A percentile compares a stretch with the other conserved stretches of the same genome.
Conservation (phyloP, 2,329 filamentous ascomycete species). For the Colletotrichum tamarilloi region DNA sequence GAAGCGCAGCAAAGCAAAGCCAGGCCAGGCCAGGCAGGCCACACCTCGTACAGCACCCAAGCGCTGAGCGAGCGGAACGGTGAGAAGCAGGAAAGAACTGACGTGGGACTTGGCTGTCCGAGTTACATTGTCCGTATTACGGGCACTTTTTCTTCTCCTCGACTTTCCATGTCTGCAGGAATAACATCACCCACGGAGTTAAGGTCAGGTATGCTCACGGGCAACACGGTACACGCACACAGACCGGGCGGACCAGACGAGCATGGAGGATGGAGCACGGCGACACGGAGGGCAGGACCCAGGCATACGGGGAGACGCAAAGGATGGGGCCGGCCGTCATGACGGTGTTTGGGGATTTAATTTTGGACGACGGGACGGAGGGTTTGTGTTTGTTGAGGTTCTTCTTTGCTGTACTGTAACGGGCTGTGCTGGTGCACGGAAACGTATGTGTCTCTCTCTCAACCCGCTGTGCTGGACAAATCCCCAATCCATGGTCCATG, state of each 20-base stretch:
- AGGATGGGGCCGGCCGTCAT: slow-evolving; percentile 19
- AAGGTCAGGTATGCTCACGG: not conserved
- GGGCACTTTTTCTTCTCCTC: not conserved
- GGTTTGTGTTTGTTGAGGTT: slow-evolving; percentile 27
- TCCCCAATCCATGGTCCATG: not conserved
- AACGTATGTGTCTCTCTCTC: not conserved
- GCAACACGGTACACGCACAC: not conserved
- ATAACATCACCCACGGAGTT: not conserved
- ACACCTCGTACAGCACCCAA: not conserved
- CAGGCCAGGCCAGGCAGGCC: not conserved
- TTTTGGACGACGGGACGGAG: slow-evolving; percentile 28
- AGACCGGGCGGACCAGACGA: slow-evolving; percentile 11
- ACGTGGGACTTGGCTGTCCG: not conserved
- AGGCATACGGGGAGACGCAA: slow-evolving; percentile 24
- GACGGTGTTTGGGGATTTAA: slow-evolving; percentile 28
- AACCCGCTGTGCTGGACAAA: too few relatives aligned
- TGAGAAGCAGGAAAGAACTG: not conserved
- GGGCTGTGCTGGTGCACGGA: not conserved
- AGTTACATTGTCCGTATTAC: not conserved
- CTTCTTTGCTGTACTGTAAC: not conserved
- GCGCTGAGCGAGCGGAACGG: not conserved
- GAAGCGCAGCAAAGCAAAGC: too few relatives aligned
- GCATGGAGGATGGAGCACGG: not conserved
- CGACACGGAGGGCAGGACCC: slow-evolving; percentile 19
- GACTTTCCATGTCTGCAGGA: not conserved